Base-by-base conservation (phyloP, 805 yeast species). In the Yamadazyma kitorensis region DNA sequence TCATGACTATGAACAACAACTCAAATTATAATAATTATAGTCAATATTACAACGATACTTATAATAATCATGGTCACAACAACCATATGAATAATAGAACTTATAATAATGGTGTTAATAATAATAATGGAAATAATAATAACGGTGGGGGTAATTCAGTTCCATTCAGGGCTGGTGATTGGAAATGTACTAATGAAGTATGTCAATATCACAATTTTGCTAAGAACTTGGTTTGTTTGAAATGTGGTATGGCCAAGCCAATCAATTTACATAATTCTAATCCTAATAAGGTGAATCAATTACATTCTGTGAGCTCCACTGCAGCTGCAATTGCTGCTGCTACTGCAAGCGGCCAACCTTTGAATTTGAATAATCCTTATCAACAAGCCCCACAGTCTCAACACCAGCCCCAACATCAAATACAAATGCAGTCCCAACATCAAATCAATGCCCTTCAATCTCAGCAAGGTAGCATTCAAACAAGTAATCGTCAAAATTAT, bases 101-200 rank as follows among this genome's bases (percentile, higher is more conserved):
- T 28, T 33, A 33, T 17, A 41, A 41, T 24, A 36, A 40, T 34
- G 35, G 40, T 30, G 38, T 34, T 26, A 37, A 38, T 33, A 38
- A 44, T 29, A 42, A 39, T 21, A 42, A 53, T 19, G 27, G 41
- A 7, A 34, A 44, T 14, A 44, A 45, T 28, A 44, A 49, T 37
- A 31, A 36, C n/a, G 28, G 29, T 17, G 16, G 19, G 21, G 25
- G 23, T 27, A 61, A 61, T 34, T 72, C 77, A 48, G 94, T 89
- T n/a, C 96, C 96, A 19, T 89, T 89, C 61, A 74, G 97, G 49
- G 96, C 96, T 3, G 96, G 96, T 33, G 97, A 88, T 61, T 89
- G 96, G 96, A 88, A 87, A 58, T 89, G 96, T 65, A 68, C 76
- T 17, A 78, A 75, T 43, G 89, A 82, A 36, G 68, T 75, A 17